A percentile compares a stretch with the other conserved stretches of the same genome.
phyloP scores from a whole-genome alignment of 352 stramenopile species.

The Pythium guiyangense region DNA sequence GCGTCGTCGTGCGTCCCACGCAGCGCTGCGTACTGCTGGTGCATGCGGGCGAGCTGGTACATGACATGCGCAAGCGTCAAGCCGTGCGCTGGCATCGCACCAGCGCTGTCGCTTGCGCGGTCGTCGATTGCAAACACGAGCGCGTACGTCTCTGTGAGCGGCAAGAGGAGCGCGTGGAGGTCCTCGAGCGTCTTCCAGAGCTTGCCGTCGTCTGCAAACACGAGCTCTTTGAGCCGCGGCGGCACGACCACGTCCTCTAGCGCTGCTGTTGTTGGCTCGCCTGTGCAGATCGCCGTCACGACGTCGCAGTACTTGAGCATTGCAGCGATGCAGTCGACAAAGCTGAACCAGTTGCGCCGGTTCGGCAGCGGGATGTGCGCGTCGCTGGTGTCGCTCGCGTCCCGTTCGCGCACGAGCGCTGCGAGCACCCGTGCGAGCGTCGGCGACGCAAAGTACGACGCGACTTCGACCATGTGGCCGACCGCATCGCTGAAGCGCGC shows the following conservation, averaged over 20 bases:
- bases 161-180: slow-evolving; percentile 39
- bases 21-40: slow-evolving; percentile 54
- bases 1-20: slow-evolving; percentile 13
- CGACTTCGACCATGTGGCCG: slow-evolving; percentile 59
- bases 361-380: slow-evolving; percentile 47
- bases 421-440: slow-evolving; percentile 30
- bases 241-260: slow-evolving; percentile 12
- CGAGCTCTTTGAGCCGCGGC: slow-evolving; percentile 46
- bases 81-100: slow-evolving; percentile 21
- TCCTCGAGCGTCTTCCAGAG: slow-evolving; percentile 43
- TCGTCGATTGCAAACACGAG: slow-evolving; percentile 43
- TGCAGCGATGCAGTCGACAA: slow-evolving; percentile 48
- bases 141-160: slow-evolving; percentile 55
- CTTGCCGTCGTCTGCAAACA: slow-evolving; percentile 38
- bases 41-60: slow-evolving; percentile 75
- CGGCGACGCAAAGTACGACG: slow-evolving; percentile 53
- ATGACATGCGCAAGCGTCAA: slow-evolving; percentile 72
- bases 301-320: slow-evolving; percentile 44
- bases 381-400: slow-evolving; percentile 12
- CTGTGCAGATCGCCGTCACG: slow-evolving; percentile 46
- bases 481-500: slow-evolving; percentile 38
- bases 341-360: slow-evolving; percentile 58
- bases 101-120: background rate
- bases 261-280: slow-evolving; percentile 10
- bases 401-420: slow-evolving; percentile 32